Percentiles rank a stretch among this genome's conserved stretches.
phyloP scores from a whole-genome alignment of 345 rosid genomes.

The Litchi chinensis region DNA sequence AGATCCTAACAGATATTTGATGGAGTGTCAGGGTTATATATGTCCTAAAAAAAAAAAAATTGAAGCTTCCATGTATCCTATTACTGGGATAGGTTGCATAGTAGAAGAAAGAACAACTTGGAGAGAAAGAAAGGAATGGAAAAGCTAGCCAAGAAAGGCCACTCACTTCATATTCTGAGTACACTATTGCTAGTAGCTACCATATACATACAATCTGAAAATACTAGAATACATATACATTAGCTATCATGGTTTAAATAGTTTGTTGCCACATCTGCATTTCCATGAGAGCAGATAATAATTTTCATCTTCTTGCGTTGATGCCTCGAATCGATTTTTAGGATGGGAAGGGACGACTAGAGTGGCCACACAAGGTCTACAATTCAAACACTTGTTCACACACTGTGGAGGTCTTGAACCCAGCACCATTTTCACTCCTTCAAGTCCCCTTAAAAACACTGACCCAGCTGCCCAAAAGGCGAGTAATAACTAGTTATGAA shows the following conservation, averaged over 20 bases:
- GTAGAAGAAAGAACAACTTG: too few species aligned
- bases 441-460: constrained; percentile 5
- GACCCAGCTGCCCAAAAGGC: constrained; percentile 14
- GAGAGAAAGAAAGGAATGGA: too few species aligned
- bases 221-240: not conserved
- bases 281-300: constrained; percentile 47
- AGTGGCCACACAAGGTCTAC: constrained; percentile 48
- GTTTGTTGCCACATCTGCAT: constrained; percentile 48
- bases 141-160: not conserved
- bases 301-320: constrained; percentile 24
- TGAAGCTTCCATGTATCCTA: too few species aligned
- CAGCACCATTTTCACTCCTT: constrained; percentile 30
- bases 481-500: not conserved
- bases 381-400: constrained; percentile 39
- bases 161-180: not conserved
- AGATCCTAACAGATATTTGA: too few species aligned
- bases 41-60: too few species aligned
- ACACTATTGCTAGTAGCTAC: not conserved
- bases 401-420: constrained; percentile 49
- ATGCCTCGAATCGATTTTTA: constrained; percentile 6
- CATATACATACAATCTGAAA: not conserved
- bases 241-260: constrained; percentile 35
- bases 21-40: too few species aligned
- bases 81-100: too few species aligned
- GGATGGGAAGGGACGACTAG: constrained; percentile 37